Base-by-base conservation (phyloP, 805 yeast genomes). In the Candida awuae region DNA sequence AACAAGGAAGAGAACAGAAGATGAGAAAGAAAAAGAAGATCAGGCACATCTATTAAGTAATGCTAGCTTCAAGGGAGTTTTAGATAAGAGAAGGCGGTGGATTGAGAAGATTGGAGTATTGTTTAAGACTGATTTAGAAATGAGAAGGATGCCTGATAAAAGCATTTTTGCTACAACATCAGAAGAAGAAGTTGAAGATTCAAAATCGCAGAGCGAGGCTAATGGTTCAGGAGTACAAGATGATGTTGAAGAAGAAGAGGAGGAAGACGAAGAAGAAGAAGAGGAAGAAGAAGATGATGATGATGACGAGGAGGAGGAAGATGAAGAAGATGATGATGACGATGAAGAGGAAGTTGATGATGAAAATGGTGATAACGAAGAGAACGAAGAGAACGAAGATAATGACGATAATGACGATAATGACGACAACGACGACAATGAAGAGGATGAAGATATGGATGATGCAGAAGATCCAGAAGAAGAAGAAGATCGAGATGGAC, bases 41-140 rank as follows among this genome's bases (percentile, higher is more conserved):
- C 33, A 39, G 8, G 74, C 77, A 51, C 86, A 77, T 53, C 78
- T 75, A 35, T 84, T 83, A 14, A 83, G 84, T 38, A 84, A 80
- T 57, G 73, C 83, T 10, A 90, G 95, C 3, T 68, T 87, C 42
- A 72, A 79, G 50, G 79, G 90, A 2, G 60, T 90, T 35, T 60
- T 90, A 46, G 97, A 90, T 48, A 92, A 92, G 63, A 73, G 97
- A 38, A 65, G 59, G 39, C 76, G 92, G 51, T 92, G 98, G 98
- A 81, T 88, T 28, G 73, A 71, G 17, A 84, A 80, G 56, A 85
- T 92, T 46, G 97, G 97, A 1, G 86, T 88, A 25, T 70, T 90
- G 37, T 92, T 92, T 62, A 67, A 65, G 42, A 70, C 79, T 19
- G 67, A 67, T 14, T 76, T 80, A 46, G 63, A 75, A 32, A 85